Evolutionary conservation across 2,329 filamentous ascomycete species (phyloP).

Genomic region (Tolypocladium endophyticum): DNA sequence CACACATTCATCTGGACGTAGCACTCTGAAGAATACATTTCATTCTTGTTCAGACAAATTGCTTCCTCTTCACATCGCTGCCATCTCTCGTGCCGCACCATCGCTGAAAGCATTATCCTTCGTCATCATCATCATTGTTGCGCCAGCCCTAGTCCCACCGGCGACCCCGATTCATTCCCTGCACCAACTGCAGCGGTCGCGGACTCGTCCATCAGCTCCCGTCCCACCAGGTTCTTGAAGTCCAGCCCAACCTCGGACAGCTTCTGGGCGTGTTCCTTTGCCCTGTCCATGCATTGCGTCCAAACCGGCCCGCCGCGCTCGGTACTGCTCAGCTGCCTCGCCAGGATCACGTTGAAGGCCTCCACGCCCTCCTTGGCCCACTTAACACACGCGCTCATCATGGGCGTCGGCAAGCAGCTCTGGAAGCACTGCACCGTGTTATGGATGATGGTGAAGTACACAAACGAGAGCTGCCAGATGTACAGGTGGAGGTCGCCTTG

Average conservation of each 20-base stretch:
- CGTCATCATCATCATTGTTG: conserved; percentile 6
- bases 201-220: conserved; percentile 29
- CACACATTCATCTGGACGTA: background rate
- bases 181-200: conserved; percentile 11
- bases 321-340: conserved; percentile 77
- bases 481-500: conserved; percentile 88
- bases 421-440: conserved; percentile 91
- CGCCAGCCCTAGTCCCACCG: conserved; percentile 18
- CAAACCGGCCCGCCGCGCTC: conserved; percentile 66
- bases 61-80: background rate
- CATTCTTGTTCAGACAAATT: background rate
- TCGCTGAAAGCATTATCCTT: background rate
- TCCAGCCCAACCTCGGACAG: conserved; percentile 81
- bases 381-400: conserved; percentile 91
- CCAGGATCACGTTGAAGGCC: conserved; percentile 74
- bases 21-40: background rate
- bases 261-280: conserved; percentile 69
- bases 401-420: conserved; percentile 69
- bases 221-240: conserved; percentile 72
- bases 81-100: background rate
- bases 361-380: conserved; percentile 97
- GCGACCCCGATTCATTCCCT: background rate
- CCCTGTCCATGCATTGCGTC: conserved; percentile 72
- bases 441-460: conserved; percentile 88
- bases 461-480: conserved; percentile 89